phyloP scores from a whole-genome alignment of 2,329 filamentous ascomycete genomes.

The Metarhizium anisopliae region DNA sequence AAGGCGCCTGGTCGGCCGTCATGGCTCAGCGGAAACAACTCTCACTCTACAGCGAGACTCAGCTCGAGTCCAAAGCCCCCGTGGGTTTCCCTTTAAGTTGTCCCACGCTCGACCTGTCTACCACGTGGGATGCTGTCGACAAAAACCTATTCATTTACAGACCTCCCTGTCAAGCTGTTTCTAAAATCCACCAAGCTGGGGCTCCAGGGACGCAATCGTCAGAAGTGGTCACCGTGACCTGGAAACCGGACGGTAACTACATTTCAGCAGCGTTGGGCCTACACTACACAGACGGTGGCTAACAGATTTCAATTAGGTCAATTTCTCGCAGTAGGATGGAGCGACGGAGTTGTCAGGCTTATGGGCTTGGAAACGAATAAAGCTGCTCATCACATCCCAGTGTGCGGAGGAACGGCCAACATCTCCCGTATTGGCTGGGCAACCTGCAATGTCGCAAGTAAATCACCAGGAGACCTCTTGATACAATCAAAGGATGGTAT shows the following conservation, averaged over 20 bases:
- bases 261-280: neutral
- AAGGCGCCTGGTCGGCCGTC: neutral
- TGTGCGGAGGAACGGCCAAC: constrained; percentile 34
- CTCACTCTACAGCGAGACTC: constrained; percentile 46
- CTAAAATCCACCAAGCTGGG: constrained; percentile 39
- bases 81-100: constrained; percentile 61
- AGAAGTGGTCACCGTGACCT: constrained; percentile 42
- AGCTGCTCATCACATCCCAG: constrained; percentile 61
- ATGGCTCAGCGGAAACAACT: constrained; percentile 27
- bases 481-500: constrained; percentile 9
- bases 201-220: constrained; percentile 30
- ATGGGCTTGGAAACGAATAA: constrained; percentile 76
- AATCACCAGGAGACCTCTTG: constrained; percentile 7
- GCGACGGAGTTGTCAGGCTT: constrained; percentile 67
- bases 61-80: constrained; percentile 45
- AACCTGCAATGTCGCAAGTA: constrained; percentile 31
- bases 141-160: constrained; percentile 68
- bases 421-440: constrained; percentile 48
- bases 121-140: constrained; percentile 56
- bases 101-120: constrained; percentile 77
- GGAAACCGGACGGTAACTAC: constrained; percentile 57
- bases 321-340: constrained; percentile 75
- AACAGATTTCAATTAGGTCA: constrained; percentile 41
- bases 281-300: neutral
- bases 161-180: constrained; percentile 61